Evolutionary conservation across 306 rosid genomes (phyloP).

Genomic region (Ceratonia siliqua): DNA sequence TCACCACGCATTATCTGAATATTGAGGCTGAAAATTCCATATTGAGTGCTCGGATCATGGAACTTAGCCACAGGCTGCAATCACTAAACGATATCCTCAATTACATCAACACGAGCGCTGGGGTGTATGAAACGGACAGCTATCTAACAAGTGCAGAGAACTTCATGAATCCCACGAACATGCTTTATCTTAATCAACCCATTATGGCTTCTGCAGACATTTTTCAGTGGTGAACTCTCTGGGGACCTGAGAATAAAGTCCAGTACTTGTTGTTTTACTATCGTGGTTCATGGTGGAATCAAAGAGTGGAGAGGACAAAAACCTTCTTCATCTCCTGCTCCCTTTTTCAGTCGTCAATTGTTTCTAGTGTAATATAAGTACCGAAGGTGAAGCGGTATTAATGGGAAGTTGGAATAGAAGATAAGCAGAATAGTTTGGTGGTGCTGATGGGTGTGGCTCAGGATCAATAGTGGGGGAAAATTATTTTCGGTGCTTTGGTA

Average conservation of each 20-base stretch:
- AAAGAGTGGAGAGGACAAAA: slow-evolving; percentile 9
- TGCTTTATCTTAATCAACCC: slow-evolving; percentile 62
- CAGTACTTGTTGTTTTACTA: neutral
- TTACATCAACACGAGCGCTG: slow-evolving; percentile 42
- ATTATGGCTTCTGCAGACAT: slow-evolving; percentile 69
- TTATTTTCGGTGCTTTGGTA: neutral
- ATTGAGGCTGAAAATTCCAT: slow-evolving; percentile 65
- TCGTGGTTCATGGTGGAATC: slow-evolving; percentile 11
- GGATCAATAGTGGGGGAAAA: neutral
- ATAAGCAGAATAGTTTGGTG: neutral
- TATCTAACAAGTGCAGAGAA: slow-evolving; percentile 21
- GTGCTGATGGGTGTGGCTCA: neutral
- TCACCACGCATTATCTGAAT: slow-evolving; percentile 51
- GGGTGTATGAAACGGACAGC: slow-evolving; percentile 31
- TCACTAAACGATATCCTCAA: slow-evolving; percentile 62
- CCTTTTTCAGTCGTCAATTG: neutral
- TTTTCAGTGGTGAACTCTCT: slow-evolving; percentile 49
- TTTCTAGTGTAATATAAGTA: neutral
- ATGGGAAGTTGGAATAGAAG: neutral
- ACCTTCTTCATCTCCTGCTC: neutral
- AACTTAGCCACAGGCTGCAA: slow-evolving; percentile 66
- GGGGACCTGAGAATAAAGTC: neutral
- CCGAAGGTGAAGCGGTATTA: neutral
- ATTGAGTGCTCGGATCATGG: slow-evolving; percentile 65
- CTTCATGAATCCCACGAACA: slow-evolving; percentile 56